A percentile compares a stretch with the other conserved stretches of the same genome.
These are phyloP conservation scores for Phytophthora cryptogea DNA, from an alignment of 352 stramenopile genomes.

Conservation along the genomic window DNA sequence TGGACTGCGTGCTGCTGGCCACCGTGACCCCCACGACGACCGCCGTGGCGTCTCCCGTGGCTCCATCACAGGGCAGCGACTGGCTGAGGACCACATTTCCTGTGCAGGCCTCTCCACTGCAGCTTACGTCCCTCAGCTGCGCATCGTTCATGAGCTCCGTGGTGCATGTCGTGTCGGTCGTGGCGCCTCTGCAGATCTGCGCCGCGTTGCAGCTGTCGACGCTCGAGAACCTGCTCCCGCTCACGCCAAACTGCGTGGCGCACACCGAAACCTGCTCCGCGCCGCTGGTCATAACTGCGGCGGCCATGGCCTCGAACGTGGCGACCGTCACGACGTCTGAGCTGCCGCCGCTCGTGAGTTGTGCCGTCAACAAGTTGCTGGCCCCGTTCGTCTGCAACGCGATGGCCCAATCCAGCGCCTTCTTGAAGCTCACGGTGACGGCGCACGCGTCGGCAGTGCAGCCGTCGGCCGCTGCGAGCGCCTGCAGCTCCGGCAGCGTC, in stretches of 20 bases:
- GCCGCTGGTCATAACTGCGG: constrained; percentile 36
- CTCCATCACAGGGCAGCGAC: constrained; percentile 53
- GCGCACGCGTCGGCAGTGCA: constrained; percentile 53
- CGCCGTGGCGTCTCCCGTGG: constrained; percentile 31
- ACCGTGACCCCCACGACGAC: constrained; percentile 61
- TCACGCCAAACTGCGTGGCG: constrained; percentile 45
- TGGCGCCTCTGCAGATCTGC: constrained; percentile 55
- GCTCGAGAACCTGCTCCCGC: constrained; percentile 54
- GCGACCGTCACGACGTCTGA: constrained; percentile 54
- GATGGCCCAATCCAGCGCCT: constrained; percentile 70
- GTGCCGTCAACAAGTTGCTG: constrained; percentile 56
- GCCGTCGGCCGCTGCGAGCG: constrained; percentile 37
- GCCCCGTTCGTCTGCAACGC: constrained; percentile 45
- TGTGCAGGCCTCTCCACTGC: constrained; percentile 47
- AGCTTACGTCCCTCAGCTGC: constrained; percentile 47
- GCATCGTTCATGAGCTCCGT: constrained; percentile 40
- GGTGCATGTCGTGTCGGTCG: constrained; percentile 49
- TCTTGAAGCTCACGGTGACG: constrained; percentile 55
- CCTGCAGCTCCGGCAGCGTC: constrained; percentile 45
- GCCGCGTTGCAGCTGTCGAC: constrained; percentile 60
- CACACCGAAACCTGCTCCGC: constrained; percentile 54
- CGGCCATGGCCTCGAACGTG: constrained; percentile 38
- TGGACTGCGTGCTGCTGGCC: constrained; percentile 51
- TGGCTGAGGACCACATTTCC: constrained; percentile 51
- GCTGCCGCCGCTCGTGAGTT: constrained; percentile 42